phyloP scores from a whole-genome alignment of 306 rosid species.

The Vigna angularis region DNA sequence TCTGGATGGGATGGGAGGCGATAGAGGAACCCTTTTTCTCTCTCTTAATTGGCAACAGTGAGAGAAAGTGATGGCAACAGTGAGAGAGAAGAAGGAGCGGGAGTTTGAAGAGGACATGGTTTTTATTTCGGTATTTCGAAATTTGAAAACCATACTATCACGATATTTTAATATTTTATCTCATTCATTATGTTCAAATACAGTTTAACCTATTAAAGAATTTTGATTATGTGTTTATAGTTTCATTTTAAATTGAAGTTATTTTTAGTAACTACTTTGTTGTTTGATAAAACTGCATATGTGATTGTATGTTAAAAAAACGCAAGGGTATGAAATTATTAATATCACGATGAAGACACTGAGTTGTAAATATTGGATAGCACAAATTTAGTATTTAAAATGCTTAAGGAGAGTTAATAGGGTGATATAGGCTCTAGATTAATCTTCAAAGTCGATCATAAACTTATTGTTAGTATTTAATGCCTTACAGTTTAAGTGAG shows the following conservation, averaged over 20 bases:
- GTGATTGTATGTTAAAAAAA: too few species aligned
- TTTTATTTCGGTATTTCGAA: constrained; percentile 39
- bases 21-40: not conserved
- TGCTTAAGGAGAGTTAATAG: not conserved
- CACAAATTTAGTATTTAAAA: not conserved
- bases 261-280: too few species aligned
- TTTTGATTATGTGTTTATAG: not conserved
- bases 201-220: not conserved
- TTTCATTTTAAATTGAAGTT: too few species aligned
- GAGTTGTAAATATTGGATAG: not conserved
- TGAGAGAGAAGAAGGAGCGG: constrained; percentile 10
- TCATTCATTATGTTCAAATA: not conserved
- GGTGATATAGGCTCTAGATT: too few species aligned
- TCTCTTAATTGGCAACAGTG: not conserved
- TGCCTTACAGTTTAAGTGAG: too few species aligned
- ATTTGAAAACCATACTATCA: constrained; percentile 3
- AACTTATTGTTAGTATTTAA: too few species aligned
- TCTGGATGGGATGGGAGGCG: not conserved
- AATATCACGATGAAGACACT: too few species aligned
- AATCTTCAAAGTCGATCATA: too few species aligned
- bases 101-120: not conserved
- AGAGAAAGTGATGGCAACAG: too few species aligned
- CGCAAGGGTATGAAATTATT: too few species aligned
- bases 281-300: too few species aligned
- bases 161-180: not conserved